Evolutionary conservation across 2,329 filamentous ascomycete species (phyloP), one percentile per base, ranked within the genome.

Genomic region (Eutypella sp.): DNA sequence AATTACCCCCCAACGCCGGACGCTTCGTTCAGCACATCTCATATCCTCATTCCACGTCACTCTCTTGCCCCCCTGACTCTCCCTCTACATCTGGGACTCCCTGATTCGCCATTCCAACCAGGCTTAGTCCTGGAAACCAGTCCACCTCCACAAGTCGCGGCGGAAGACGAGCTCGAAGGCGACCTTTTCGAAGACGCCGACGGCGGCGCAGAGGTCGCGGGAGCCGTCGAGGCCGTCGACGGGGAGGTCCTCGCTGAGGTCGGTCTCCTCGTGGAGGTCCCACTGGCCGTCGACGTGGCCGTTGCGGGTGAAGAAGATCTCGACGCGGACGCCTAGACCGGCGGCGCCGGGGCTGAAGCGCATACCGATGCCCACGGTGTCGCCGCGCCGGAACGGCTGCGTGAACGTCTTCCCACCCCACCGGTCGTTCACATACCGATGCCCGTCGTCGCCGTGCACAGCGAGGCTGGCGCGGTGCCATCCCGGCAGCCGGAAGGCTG

Each of bases 361-460:
- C 75, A 91, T 86, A 3, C 87, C 87, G 13, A 92, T 66, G 0
- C 87, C 88, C 9, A 88, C 73, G 5, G 79, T 82, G 56, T 89
- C 79, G 15, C 84, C 84, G 0, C 67, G 66, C n/a, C 67, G 62
- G 60, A 90, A 90, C 5, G 81, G 72, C 9, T 62, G 56, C 0
- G 82, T 82, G 51, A 91, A 91, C 46, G 81, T 72, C 51, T 79
- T 78, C 16, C 88, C 88, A 19, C 88, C 87, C 72, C 78, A 85
- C 7, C 75, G 74, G 62, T 92, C 85, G 60, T 90, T 89, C 57
- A 89, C 74, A 62, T 85, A 93, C 62, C 78, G 78, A 56, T 84
- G 76, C 0, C 88, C 88, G 63, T 92, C 88, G 62, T 92, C 88
- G 40, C 84, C 82, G 61, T 92, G 88, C n/a, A 92, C 80, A 1